phyloP scores from a whole-genome alignment of 2,329 filamentous ascomycete genomes.

The Colletotrichum tropicicola region DNA sequence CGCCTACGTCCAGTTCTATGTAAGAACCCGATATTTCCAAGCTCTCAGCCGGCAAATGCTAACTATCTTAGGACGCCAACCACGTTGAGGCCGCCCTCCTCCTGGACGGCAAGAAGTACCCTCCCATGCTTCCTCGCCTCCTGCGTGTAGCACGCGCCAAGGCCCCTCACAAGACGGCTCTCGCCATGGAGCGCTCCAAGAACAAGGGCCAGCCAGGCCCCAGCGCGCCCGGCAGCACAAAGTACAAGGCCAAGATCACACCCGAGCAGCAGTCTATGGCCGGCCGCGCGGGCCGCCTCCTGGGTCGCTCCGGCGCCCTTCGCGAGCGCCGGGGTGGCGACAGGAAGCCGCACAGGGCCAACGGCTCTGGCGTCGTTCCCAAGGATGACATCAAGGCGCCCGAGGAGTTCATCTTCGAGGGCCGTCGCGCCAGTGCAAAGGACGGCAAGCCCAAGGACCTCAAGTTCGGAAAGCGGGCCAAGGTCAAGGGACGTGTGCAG shows the following conservation, averaged over 20 bases:
- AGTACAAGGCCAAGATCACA: conserved; percentile 76
- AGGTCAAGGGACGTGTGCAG: conserved; percentile 50
- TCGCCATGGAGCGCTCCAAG: conserved; percentile 60
- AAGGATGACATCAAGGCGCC: conserved; percentile 60
- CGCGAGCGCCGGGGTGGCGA: conserved; percentile 43
- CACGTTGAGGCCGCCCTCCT: conserved; percentile 90
- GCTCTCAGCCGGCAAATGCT: background rate
- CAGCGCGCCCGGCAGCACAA: conserved; percentile 44
- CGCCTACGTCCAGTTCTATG: conserved; percentile 95
- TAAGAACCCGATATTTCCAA: conserved; percentile 44
- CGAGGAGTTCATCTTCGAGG: conserved; percentile 83
- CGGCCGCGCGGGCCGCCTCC: conserved; percentile 78
- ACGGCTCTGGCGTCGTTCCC: conserved; percentile 33
- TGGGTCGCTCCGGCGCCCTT: conserved; percentile 73
- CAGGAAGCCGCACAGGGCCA: conserved; percentile 33
- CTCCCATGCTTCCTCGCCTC: conserved; percentile 89
- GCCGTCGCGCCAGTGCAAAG: conserved; percentile 74
- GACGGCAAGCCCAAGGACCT: conserved; percentile 71
- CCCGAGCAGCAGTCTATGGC: conserved; percentile 75
- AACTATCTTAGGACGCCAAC: conserved; percentile 72
- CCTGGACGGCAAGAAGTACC: conserved; percentile 90
- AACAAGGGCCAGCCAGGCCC: conserved; percentile 37
- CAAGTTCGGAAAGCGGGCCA: conserved; percentile 66
- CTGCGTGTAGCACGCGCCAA: conserved; percentile 90
- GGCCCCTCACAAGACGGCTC: conserved; percentile 69